Conservation (phyloP, 1,284 basidiomycete genomes). For the Leccinum pachyderme region DNA sequence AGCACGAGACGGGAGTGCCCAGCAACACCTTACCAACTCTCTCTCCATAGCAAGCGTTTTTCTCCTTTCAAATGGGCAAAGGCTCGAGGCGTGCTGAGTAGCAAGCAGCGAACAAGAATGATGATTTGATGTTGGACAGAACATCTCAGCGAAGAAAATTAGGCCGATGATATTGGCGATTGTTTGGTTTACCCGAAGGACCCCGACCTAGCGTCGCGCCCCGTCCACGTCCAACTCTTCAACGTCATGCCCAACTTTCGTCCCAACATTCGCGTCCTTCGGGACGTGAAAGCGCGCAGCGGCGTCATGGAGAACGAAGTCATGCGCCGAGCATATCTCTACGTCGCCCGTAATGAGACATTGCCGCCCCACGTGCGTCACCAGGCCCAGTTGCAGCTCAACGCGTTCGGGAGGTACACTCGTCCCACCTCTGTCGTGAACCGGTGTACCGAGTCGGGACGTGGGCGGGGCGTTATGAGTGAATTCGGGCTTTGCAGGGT, state of each 20-base stretch:
- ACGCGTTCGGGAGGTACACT: conserved; percentile 81
- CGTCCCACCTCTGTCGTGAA: conserved; percentile 86
- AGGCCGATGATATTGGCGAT: conserved; percentile 5
- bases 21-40: background rate
- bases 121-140: background rate
- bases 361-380: conserved; percentile 85
- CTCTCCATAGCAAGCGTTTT: conserved; percentile 23
- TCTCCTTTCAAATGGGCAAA: background rate
- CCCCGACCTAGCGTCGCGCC: background rate
- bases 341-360: conserved; percentile 85
- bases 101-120: background rate
- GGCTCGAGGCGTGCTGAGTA: background rate
- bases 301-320: conserved; percentile 76
- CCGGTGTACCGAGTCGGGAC: conserved; percentile 81
- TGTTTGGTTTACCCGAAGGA: conserved; percentile 20
- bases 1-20: background rate
- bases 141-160: too few relatives aligned
- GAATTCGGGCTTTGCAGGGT: conserved; percentile 90
- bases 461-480: conserved; percentile 82
- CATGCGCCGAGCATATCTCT: conserved; percentile 83
- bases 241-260: conserved; percentile 47
- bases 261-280: conserved; percentile 60
- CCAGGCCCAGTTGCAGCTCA: conserved; percentile 94
- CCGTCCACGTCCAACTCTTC: background rate
- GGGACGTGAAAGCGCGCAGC: conserved; percentile 75